Evolutionary conservation across 2,329 filamentous ascomycete species (phyloP), one percentile per base, ranked within the genome.

Genomic region (Colletotrichum cereale): DNA sequence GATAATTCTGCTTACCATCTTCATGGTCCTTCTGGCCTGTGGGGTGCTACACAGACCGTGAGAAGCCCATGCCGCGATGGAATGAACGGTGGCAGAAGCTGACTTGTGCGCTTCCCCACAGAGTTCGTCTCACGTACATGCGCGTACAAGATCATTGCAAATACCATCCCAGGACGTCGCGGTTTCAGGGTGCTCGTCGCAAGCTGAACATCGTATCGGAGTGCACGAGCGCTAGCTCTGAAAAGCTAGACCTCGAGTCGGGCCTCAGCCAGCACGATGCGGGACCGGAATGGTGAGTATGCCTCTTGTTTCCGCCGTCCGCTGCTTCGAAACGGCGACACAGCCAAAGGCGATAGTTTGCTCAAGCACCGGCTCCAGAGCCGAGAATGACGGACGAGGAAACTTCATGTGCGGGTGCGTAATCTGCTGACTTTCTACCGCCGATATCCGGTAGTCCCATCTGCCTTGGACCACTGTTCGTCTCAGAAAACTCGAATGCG

Each of bases 401-500:
- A 40, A 31, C 31, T 34, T 4, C 42, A 24, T n/a, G 40, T 58
- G 29, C 31, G 8, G 14, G 11, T 47, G 47, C 55, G 38, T 60
- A 26, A 36, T 21, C 5, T 16, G 53, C 67, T 71, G 31, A 71
- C 67, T 57, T n/a, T 44, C n/a, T 60, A 24, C 14, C 36, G 50
- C 40, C 47, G 42, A 24, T 52, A 80, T 38, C 34, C 29, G 44
- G 44, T 50, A 81, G 79, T 71, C 77, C 79, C 52, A 80, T 81
- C 47, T 80, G 79, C 65, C 80, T 81, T 66, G 79, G 75, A 3
- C 76, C 79, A 67, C 68, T 81, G 53, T 72, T 77, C 16, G 76
- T 67, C 67, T 26, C 72, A 57, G 62, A 5, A 44, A 42, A 62
- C 26, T 40, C 10, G 26, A 42, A 36, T 29, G 36, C 44, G 50